These are phyloP conservation scores for Trypanosoma brucei DNA, from an alignment of 208 protist species.

Conservation along the genomic window DNA sequence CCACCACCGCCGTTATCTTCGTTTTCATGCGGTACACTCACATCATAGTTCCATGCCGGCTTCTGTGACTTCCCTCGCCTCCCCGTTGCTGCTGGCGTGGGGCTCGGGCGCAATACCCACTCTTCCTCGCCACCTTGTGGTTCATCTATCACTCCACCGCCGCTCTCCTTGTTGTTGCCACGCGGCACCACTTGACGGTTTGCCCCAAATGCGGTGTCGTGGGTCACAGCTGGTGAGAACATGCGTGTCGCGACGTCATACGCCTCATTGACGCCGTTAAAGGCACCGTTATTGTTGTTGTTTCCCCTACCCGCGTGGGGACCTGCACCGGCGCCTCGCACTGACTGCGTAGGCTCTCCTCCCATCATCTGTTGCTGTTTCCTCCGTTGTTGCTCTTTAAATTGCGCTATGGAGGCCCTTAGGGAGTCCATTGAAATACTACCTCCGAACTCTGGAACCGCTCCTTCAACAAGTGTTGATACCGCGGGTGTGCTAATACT, in stretches of 20 bases:
- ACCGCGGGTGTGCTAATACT: conserved; percentile 1
- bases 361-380: conserved; percentile 21
- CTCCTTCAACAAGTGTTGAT: not conserved
- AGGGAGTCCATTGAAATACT: conserved; percentile 70
- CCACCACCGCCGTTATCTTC: conserved; percentile 1
- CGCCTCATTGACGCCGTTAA: conserved; percentile 7
- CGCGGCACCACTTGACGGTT: not conserved
- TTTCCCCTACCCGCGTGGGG: not conserved
- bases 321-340: not conserved
- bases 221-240: conserved; percentile 8
- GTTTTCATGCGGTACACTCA: conserved; percentile 27
- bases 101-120: conserved; percentile 6
- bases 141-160: not conserved
- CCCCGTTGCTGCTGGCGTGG: not conserved
- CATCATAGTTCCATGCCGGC: conserved; percentile 64
- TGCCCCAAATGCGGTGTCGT: not conserved
- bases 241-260: conserved; percentile 20
- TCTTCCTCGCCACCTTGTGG: conserved; percentile 1
- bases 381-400: conserved; percentile 49
- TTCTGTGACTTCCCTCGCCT: conserved; percentile 15
- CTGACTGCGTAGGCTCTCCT: not conserved
- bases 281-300: conserved; percentile 1
- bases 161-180: conserved; percentile 1
- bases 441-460: conserved; percentile 27
- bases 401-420: conserved; percentile 69